A percentile compares a stretch with the other conserved stretches of the same genome.
Evolutionary conservation across 192 early-diverging fungal genomes (phyloP).

Genomic region (Chytriomyces hyalinus): DNA sequence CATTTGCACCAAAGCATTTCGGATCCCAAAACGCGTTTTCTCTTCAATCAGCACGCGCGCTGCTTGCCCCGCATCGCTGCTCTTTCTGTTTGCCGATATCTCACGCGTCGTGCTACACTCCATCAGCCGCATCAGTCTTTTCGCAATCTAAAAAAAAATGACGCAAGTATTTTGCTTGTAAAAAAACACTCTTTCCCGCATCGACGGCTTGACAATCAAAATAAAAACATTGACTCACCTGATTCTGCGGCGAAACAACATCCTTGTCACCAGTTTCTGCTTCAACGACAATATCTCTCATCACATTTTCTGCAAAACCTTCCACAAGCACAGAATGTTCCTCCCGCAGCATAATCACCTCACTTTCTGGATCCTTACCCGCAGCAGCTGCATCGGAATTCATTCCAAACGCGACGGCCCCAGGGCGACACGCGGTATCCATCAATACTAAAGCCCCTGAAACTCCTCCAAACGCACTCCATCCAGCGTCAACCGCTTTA

Average conservation of each 20-base stretch:
- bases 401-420: too few species aligned
- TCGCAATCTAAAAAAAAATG: constrained; percentile 1
- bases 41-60: not conserved
- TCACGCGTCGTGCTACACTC: not conserved
- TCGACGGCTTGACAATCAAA: not conserved
- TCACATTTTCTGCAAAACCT: too few species aligned
- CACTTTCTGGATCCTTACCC: too few species aligned
- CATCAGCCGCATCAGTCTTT: constrained; percentile 2
- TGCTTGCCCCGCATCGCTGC: not conserved
- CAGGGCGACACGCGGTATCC: too few species aligned
- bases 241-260: too few species aligned
- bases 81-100: not conserved
- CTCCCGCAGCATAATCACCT: too few species aligned
- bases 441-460: not conserved
- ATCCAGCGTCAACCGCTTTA: not conserved
- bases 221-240: too few species aligned
- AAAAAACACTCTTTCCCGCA: not conserved
- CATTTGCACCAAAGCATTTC: not conserved
- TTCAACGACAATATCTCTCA: too few species aligned
- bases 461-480: not conserved
- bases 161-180: not conserved
- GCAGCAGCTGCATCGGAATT: too few species aligned
- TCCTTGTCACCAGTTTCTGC: too few species aligned
- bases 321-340: too few species aligned
- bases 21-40: not conserved